Conservation (phyloP, 345 rosid genomes). For the Iberis pinnata region DNA sequence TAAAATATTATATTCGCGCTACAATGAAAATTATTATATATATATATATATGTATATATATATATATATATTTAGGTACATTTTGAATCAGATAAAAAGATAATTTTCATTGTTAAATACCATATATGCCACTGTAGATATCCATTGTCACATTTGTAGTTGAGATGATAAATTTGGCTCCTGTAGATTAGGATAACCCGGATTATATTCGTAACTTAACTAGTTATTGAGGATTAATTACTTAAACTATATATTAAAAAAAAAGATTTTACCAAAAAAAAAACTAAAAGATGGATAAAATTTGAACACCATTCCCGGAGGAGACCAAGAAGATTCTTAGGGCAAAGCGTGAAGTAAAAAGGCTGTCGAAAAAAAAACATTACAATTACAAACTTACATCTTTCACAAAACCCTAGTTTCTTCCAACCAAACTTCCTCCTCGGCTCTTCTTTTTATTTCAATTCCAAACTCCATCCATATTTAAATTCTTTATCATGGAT, state of each 20-base stretch:
- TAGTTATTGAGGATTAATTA: background rate
- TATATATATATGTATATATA: no score
- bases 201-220: background rate
- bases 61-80: no score
- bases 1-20: no score
- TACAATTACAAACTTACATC: constrained; percentile 24
- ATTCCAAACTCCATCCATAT: constrained; percentile 25
- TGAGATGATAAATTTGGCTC: background rate
- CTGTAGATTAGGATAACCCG: background rate
- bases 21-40: no score
- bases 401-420: constrained; percentile 35
- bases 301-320: constrained; percentile 32
- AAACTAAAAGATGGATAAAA: constrained; percentile 2
- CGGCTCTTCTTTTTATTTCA: constrained; percentile 34
- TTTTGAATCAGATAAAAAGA: no score
- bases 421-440: constrained; percentile 32
- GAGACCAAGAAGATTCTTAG: constrained; percentile 32
- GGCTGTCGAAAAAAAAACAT: constrained; percentile 28
- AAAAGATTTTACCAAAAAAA: no score
- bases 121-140: no score
- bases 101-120: no score
- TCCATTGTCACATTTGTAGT: background rate
- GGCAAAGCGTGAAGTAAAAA: constrained; percentile 35
- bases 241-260: no score
- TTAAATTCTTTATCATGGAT: constrained; percentile 19